Conservation (phyloP, 2,329 filamentous ascomycete species). For the Berkeleyomyces basicola region DNA sequence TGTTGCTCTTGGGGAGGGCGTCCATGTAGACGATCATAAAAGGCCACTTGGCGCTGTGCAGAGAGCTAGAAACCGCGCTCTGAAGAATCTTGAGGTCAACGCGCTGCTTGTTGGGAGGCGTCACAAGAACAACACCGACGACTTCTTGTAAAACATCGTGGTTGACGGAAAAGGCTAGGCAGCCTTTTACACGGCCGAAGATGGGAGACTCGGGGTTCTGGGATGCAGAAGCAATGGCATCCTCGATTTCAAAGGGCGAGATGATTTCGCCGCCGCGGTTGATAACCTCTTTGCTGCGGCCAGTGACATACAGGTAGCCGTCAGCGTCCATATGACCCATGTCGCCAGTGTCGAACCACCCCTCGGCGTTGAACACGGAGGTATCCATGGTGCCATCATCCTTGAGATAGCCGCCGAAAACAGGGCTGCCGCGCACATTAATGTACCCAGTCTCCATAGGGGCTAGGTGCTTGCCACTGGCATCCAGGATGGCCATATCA, state of each 20-base stretch:
- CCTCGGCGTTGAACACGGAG: slow-evolving; percentile 29
- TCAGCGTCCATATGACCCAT: slow-evolving; percentile 34
- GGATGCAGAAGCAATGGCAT: slow-evolving; percentile 33
- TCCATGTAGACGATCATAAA: slow-evolving; percentile 37
- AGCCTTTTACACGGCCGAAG: slow-evolving; percentile 29
- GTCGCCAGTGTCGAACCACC: slow-evolving; percentile 40
- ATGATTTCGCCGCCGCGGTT: slow-evolving; percentile 43
- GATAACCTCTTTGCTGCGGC: slow-evolving; percentile 39
- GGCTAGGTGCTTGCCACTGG: slow-evolving; percentile 19
- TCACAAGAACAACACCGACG: slow-evolving; percentile 35
- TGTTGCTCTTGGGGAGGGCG: slow-evolving; percentile 36
- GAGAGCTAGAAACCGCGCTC: slow-evolving; percentile 27
- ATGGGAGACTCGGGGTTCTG: slow-evolving; percentile 26
- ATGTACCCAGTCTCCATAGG: slow-evolving; percentile 27
- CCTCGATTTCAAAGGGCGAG: slow-evolving; percentile 41
- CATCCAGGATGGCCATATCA: slow-evolving; percentile 33
- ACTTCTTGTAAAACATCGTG: slow-evolving; percentile 40
- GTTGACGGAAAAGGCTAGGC: slow-evolving; percentile 35
- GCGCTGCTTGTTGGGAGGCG: slow-evolving; percentile 25
- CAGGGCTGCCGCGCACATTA: slow-evolving; percentile 33
- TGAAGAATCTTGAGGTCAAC: slow-evolving; percentile 34
- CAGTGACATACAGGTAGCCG: slow-evolving; percentile 37
- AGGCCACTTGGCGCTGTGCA: slow-evolving; percentile 38
- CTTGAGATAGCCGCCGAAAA: slow-evolving; percentile 33
- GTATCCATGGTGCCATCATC: slow-evolving; percentile 27